Evolutionary conservation across 2,329 filamentous ascomycete genomes (phyloP), one percentile per base, ranked within the genome.

Genomic region (Penicillium verrucosum): DNA sequence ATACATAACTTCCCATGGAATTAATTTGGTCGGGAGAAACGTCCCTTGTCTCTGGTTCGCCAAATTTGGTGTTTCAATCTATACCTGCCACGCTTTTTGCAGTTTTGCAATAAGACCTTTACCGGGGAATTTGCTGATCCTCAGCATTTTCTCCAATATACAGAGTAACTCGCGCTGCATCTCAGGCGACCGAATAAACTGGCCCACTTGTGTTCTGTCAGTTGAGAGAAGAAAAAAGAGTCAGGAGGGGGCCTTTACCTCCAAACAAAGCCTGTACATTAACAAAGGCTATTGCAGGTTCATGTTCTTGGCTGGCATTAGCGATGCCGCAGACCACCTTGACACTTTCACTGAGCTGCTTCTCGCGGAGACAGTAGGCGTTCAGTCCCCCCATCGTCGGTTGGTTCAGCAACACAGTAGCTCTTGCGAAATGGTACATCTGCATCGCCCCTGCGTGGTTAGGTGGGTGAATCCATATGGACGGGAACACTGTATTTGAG

Each of bases 321-420:
- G 52, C 52, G n/a, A 54, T 54, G 23, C 52, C 52, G 16, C 52
- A 48, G 11, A 56, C 61, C 50, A 44, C 60, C 12, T 54, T 57
- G 5, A 65, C 61, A 18, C 59, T 61, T 18, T 61, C 57, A 5
- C 23, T 48, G 11, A 61, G 59, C 47, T 44, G 61, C 52, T 54
- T 61, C 29, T 65, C 60, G 34, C 59, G 57, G 3, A 41, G 47
- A 16, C 50, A 37, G 60, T 80, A 81, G 8, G 78, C 79, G 14
- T 77, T 71, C 36, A 80, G 77, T 0, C 80, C 80, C 2, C 79
- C 78, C 29, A 73, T 70, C 0, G 77, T 77, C 1, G 81, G 81
- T 53, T 80, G 77, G 51, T 83, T 78, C 43, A 83, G 75, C 1
- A 81, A 69, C 6, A 83, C 73, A 0, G 83, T 69, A 34, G 83